Evolutionary conservation across 495 filamentous ascomycete genomes (phyloP).

Genomic region (Penicillium silybi): DNA sequence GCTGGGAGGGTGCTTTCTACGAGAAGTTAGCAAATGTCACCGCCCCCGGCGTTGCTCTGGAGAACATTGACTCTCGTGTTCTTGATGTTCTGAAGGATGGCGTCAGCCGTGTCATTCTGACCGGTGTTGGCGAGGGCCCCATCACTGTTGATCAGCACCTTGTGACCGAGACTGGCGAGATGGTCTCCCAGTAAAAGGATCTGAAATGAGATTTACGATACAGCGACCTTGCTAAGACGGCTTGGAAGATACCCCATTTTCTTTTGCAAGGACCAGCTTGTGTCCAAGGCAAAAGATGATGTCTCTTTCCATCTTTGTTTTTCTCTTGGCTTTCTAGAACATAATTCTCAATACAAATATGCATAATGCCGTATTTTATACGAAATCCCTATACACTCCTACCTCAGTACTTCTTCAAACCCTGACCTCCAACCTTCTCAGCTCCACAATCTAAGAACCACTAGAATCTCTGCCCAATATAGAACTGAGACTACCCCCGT

Average conservation of each 20-base stretch:
- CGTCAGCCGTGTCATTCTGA: slow-evolving; percentile 83
- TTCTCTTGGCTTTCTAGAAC: slow-evolving; percentile 9
- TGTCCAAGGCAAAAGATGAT: slow-evolving; percentile 15
- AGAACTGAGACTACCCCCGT: no score
- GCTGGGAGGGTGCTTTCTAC: slow-evolving; percentile 57
- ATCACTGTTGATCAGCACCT: slow-evolving; percentile 72
- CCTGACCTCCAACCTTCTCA: no score
- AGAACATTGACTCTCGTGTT: slow-evolving; percentile 51
- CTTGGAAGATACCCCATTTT: slow-evolving; percentile 24
- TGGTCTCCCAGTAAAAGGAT: slow-evolving; percentile 30
- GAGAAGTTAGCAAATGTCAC: slow-evolving; percentile 45
- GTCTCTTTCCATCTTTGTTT: slow-evolving; percentile 16
- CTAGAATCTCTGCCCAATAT: no score
- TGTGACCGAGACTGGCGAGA: slow-evolving; percentile 65
- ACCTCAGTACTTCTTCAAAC: no score
- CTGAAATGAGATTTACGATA: slow-evolving; percentile 11
- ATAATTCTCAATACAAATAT: slow-evolving; percentile 11
- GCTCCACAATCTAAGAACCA: no score
- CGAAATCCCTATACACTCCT: no score
- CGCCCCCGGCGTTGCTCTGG: slow-evolving; percentile 43
- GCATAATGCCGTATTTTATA: no score
- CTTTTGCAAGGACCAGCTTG: slow-evolving; percentile 13
- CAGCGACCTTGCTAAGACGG: slow-evolving; percentile 8
- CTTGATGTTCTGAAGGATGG: slow-evolving; percentile 66
- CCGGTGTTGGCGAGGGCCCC: slow-evolving; percentile 87